Evolutionary conservation across 75 land plant genomes (phyloP), one percentile per base, ranked within the genome.

Genomic region (Ceratopteris richardii): DNA sequence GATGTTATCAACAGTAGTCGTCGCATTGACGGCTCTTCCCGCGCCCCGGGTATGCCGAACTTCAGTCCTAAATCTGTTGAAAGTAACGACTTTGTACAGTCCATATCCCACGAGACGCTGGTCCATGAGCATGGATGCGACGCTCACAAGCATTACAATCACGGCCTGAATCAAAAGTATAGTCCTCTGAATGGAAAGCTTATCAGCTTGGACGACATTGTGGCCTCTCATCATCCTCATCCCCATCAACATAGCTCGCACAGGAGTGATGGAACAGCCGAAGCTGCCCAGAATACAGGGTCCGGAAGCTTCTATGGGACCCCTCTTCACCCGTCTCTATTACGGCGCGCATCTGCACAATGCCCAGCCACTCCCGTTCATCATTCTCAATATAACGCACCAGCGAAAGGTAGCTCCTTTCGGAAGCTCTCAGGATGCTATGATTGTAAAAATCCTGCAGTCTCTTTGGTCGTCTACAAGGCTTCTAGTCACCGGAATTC

Each of bases 11-110:
- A 82, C 55, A 82, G 89, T 6, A 84, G 82, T 68, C 77, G 87
- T 56, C 78, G 74, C 42, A 20, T 80, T 10, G 83, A 86, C 23
- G 50, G 50, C 14, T 40, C 42, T 10, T 2, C 18, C 50, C 50
- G 22, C 17, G 13, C 4, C 12, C 22, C 18, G 2, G 50, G 12
- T 14, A 21, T 21, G 50, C 22, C 22, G 4, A 36, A 19, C 18
- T 82, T 84, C 72, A 86, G 90, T 56, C 90, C 90, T 5, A 79
- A 81, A 63, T 86, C 90, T n/a, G 80, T 86, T 22, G 90, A 86
- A 3, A 86, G 90, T 69, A 80, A 73, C 54, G 90, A 86, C 39
- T 77, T 86, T 57, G 66, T 82, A 4, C 77, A 86, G 59, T 86
- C 90, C 54, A 76, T 82, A 14, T 82, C 83, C 29, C 77, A 82